phyloP scores from a whole-genome alignment of 2,329 filamentous ascomycete species.

The Phaeophleospora eucalypticola region DNA sequence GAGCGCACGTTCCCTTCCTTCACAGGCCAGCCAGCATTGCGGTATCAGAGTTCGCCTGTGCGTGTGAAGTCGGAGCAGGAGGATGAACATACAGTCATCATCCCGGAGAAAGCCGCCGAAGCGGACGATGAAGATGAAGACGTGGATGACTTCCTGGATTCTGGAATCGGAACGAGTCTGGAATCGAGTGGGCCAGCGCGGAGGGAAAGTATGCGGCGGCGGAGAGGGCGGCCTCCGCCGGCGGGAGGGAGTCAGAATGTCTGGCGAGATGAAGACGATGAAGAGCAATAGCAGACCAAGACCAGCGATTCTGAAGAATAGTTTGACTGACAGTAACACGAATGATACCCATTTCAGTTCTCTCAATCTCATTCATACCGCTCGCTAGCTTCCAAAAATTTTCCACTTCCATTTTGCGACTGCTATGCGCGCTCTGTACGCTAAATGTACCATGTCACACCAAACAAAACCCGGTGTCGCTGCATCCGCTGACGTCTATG shows the following conservation, averaged over 20 bases:
- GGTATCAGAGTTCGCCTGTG: constrained; percentile 20
- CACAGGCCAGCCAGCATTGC: constrained; percentile 40
- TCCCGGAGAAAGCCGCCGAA: constrained; percentile 24
- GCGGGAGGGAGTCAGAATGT: constrained; percentile 4
- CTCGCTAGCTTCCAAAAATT: too few species aligned
- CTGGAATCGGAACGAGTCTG: constrained; percentile 48
- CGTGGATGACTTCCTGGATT: constrained; percentile 43
- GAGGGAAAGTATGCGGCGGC: constrained; percentile 28
- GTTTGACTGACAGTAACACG: too few species aligned
- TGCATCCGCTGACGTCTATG: too few species aligned
- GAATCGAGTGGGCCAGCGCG: constrained; percentile 36
- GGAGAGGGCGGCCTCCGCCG: constrained; percentile 19
- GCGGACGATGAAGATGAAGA: constrained; percentile 45
- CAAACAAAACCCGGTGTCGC: too few species aligned
- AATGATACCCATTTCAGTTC: not conserved
- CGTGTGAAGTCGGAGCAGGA: constrained; percentile 29
- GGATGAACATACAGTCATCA: constrained; percentile 16
- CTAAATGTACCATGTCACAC: too few species aligned
- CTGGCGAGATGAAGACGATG: not conserved
- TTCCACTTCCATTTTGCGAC: too few species aligned
- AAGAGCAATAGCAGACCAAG: too few species aligned
- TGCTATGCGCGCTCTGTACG: too few species aligned
- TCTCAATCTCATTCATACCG: too few species aligned
- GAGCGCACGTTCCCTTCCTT: constrained; percentile 48
- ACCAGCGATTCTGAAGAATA: too few species aligned